phyloP scores from a whole-genome alignment of 2,329 filamentous ascomycete species.

The Ophiostoma ulmi region DNA sequence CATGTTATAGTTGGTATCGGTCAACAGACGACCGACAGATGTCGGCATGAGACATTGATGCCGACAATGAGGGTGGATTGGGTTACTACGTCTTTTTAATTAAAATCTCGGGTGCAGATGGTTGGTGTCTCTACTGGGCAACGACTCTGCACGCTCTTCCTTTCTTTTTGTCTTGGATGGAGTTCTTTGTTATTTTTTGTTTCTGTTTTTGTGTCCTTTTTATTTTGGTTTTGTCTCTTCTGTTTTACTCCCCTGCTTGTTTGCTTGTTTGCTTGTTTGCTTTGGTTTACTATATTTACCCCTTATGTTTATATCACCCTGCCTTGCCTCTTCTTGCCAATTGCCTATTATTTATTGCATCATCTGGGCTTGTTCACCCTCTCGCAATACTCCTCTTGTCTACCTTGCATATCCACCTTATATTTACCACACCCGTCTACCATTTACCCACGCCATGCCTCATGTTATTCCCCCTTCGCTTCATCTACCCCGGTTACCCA shows the following conservation, averaged over 20 bases:
- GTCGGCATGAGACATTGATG: neutral
- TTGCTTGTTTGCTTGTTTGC: neutral
- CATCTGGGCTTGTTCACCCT: neutral
- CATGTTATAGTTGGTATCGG: conserved; percentile 26
- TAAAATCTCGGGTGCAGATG: neutral
- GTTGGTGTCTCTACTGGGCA: neutral
- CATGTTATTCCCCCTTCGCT: conserved; percentile 2
- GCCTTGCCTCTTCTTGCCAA: neutral
- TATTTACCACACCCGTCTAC: neutral
- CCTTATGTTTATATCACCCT: conserved; percentile 12
- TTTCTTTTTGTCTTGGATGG: conserved; percentile 15
- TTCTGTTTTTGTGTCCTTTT: neutral
- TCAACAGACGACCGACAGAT: neutral
- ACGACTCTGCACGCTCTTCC: neutral
- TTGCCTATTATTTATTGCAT: neutral
- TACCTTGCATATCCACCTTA: neutral
- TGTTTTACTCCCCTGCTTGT: conserved; percentile 3
- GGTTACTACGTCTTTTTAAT: conserved; percentile 13
- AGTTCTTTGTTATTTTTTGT: conserved; percentile 13
- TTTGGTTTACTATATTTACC: neutral
- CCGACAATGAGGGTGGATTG: conserved; percentile 1
- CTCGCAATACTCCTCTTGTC: neutral
- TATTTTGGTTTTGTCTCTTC: neutral
- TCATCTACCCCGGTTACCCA: conserved; percentile 5
- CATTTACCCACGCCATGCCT: neutral